Evolutionary conservation across 257 asterid species (phyloP).

Genomic region (Nicotiana tabacum): DNA sequence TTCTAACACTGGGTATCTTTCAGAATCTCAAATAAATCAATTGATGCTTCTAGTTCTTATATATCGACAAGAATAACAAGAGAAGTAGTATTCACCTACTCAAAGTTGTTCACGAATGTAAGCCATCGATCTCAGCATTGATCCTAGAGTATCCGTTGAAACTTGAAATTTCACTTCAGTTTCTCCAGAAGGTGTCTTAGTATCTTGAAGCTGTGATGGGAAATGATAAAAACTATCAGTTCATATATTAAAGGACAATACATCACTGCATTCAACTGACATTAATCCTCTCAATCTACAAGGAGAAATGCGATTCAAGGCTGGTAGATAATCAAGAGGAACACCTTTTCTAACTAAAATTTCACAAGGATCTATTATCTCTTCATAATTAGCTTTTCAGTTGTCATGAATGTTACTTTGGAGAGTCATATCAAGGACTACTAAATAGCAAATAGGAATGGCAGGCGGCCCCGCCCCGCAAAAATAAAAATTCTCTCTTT

Average conservation of each 20-base stretch:
- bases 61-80: constrained; percentile 3
- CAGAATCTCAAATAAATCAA: background rate
- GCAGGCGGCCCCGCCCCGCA: no score
- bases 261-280: background rate
- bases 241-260: background rate
- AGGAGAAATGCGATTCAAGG: background rate
- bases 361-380: background rate
- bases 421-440: background rate
- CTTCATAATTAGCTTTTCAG: background rate
- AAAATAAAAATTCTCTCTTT: no score
- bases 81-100: constrained; percentile 32
- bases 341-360: background rate
- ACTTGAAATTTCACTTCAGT: constrained; percentile 82
- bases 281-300: background rate
- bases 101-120: constrained; percentile 71
- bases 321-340: background rate
- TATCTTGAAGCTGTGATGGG: constrained; percentile 56
- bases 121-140: constrained; percentile 79
- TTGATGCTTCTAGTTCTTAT: background rate
- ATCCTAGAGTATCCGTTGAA: constrained; percentile 63
- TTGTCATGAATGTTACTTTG: background rate
- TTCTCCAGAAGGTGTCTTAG: constrained; percentile 54
- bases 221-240: constrained; percentile 5
- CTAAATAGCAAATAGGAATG: background rate
- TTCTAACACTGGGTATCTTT: background rate